These are phyloP conservation scores for Penicillium occitanis DNA, from an alignment of 2,329 filamentous ascomycete species.

Conservation along the genomic window DNA sequence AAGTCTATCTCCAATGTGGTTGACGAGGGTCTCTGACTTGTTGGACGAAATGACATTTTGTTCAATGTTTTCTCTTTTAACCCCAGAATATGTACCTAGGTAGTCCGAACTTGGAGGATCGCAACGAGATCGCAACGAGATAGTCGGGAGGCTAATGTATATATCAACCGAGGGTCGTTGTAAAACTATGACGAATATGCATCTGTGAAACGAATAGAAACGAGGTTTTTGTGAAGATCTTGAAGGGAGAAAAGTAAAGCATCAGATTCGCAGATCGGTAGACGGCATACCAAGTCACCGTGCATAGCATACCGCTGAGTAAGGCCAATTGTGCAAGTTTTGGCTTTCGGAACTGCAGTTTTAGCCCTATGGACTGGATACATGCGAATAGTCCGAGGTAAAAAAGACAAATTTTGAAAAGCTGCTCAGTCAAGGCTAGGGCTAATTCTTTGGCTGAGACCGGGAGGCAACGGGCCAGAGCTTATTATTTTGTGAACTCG, in stretches of 20 bases:
- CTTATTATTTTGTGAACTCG: background rate
- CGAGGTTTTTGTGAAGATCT: background rate
- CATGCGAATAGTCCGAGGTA: background rate
- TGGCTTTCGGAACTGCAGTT: background rate
- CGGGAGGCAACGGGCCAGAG: background rate
- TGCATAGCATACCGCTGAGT: background rate
- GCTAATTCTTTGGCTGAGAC: background rate
- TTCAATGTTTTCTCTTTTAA: background rate
- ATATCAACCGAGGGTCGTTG: background rate
- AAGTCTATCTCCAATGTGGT: background rate
- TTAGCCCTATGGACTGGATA: background rate
- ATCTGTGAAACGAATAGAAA: background rate
- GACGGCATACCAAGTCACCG: background rate
- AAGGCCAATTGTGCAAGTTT: background rate
- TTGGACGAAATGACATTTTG: background rate
- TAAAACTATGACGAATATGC: background rate
- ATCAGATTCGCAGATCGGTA: background rate
- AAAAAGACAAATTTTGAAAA: background rate
- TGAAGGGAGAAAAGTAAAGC: background rate
- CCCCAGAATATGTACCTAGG: background rate
- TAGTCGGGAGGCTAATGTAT: background rate
- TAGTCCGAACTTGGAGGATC: background rate
- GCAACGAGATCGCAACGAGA: background rate
- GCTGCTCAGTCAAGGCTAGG: background rate
- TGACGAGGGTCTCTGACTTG: constrained; percentile 7